Conservation (phyloP, 129 eudicot species). For the Rutidosis leptorrhynchoides region DNA sequence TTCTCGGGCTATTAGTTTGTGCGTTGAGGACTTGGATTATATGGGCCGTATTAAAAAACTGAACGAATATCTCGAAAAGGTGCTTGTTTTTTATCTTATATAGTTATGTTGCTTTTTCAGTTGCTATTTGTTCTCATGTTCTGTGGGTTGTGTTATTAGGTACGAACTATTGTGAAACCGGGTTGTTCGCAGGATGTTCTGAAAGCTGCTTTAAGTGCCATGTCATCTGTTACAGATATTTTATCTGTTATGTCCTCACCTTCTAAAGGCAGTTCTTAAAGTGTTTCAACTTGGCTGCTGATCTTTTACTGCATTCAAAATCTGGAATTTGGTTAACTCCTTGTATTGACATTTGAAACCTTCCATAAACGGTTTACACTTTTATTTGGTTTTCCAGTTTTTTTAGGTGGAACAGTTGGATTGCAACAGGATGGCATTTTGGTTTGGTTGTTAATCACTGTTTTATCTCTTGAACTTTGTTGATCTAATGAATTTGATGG, state of each 20-base stretch:
- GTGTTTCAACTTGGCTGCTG: conserved; percentile 37
- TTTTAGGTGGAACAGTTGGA: neutral
- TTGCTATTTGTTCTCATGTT: conserved; percentile 1
- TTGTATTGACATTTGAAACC: neutral
- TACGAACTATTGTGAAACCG: conserved; percentile 79
- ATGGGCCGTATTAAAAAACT: conserved; percentile 95
- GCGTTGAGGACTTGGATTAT: conserved; percentile 90
- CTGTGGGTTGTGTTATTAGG: conserved; percentile 36
- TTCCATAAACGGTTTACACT: neutral
- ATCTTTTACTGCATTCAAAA: conserved; percentile 28
- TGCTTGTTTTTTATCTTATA: conserved; percentile 16
- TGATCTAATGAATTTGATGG: too few relatives aligned
- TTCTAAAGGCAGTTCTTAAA: conserved; percentile 40
- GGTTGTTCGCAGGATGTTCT: conserved; percentile 91
- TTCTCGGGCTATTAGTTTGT: conserved; percentile 66
- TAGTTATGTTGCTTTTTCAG: neutral
- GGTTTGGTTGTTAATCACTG: too few relatives aligned
- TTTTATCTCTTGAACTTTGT: too few relatives aligned
- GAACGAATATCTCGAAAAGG: conserved; percentile 82
- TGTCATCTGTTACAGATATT: conserved; percentile 75
- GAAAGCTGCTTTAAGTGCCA: conserved; percentile 79
- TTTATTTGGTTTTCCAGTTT: neutral
- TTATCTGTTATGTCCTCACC: conserved; percentile 77
- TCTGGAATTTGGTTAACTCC: conserved; percentile 18
- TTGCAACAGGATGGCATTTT: too few relatives aligned